phyloP scores from a whole-genome alignment of 345 rosid genomes.

The Zanthoxylum bungeanum region DNA sequence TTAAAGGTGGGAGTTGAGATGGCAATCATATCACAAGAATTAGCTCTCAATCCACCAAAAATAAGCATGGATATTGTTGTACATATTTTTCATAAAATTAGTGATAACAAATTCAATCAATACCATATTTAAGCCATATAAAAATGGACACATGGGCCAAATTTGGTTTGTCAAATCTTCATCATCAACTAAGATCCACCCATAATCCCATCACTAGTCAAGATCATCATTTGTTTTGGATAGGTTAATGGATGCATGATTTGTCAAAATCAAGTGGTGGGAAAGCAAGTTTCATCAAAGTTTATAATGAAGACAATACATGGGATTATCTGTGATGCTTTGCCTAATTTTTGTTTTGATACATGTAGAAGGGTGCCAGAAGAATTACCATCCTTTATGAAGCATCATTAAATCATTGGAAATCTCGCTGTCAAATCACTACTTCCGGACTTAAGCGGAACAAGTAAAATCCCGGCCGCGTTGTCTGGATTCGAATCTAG shows the following conservation, averaged over 20 bases:
- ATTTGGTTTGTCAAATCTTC: not conserved
- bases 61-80: no score
- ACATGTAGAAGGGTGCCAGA: not conserved
- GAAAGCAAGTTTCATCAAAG: not conserved
- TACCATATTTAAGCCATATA: not conserved
- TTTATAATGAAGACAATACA: not conserved
- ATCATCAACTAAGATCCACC: not conserved
- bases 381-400: not conserved
- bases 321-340: not conserved
- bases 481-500: no score
- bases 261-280: not conserved
- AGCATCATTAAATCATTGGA: not conserved
- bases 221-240: not conserved
- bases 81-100: not conserved
- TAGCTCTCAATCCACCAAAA: no score
- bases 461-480: no score
- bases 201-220: not conserved
- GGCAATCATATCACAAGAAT: no score
- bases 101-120: no score
- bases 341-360: not conserved
- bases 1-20: no score
- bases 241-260: not conserved
- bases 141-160: constrained; percentile 1
- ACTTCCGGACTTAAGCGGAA: no score
- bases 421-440: no score